A percentile compares a stretch with the other conserved stretches of the same genome.
Evolutionary conservation across 495 filamentous ascomycete genomes (phyloP).

Genomic region (Aspergillus carlsbadensis): DNA sequence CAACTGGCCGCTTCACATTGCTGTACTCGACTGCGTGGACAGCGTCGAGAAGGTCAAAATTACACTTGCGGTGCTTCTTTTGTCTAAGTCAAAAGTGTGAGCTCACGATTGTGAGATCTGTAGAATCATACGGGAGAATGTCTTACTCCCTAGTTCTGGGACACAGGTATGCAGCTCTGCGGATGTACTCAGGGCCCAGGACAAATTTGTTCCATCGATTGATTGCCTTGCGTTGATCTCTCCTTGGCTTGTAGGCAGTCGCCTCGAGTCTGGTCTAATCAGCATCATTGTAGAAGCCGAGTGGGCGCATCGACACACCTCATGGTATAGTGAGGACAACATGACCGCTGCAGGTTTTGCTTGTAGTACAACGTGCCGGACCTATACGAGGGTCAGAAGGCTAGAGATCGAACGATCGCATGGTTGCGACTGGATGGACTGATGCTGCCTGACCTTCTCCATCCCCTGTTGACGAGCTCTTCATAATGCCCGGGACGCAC

Average conservation of each 20-base stretch:
- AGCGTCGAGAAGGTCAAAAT: conserved; percentile 69
- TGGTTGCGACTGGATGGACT: background rate
- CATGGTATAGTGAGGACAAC: conserved; percentile 95
- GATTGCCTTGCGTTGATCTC: conserved; percentile 81
- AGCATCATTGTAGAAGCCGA: conserved; percentile 9
- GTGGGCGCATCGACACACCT: conserved; percentile 46
- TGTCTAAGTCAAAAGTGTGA: conserved; percentile 48
- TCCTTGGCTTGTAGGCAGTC: conserved; percentile 63
- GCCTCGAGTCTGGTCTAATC: conserved; percentile 60
- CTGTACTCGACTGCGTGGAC: conserved; percentile 71
- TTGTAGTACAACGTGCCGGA: conserved; percentile 87
- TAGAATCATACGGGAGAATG: background rate
- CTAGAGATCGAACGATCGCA: background rate
- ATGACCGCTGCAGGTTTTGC: conserved; percentile 77
- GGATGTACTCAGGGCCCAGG: conserved; percentile 73
- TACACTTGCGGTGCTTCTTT: conserved; percentile 67
- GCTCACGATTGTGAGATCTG: background rate
- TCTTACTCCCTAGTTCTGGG: conserved; percentile 73
- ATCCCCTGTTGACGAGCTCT: conserved; percentile 78
- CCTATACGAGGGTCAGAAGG: conserved; percentile 36
- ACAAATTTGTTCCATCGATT: conserved; percentile 90
- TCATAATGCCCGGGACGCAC: conserved; percentile 77
- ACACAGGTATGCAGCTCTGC: conserved; percentile 67
- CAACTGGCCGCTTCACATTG: conserved; percentile 52
- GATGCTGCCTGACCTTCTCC: conserved; percentile 66